Base-by-base conservation (phyloP, 2,329 filamentous ascomycete genomes). In the Sordariomycetes sp. region DNA sequence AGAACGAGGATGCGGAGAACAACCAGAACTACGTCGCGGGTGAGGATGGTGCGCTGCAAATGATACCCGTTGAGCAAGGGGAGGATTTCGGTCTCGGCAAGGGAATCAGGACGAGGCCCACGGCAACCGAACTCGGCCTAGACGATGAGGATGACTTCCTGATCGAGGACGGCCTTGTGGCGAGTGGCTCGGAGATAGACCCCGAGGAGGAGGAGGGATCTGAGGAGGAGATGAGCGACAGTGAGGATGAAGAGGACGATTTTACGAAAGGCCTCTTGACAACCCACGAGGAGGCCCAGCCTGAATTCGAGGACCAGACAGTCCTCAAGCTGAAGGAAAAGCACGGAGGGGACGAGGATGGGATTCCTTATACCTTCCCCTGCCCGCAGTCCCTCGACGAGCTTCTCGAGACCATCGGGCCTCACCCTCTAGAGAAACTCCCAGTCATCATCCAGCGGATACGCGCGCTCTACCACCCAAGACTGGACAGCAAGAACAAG, bases 131-230 rank as follows among this genome's bases (percentile, higher is more conserved):
- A 59, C 70, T 91, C 20, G 89, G 85, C 6, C 86, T 96, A 37
- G 91, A 96, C 63, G 93, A 97, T 64, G 93, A 97, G 68, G 93
- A 97, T 65, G 90, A 97, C 65, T 97, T 97, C 65, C 69, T 93
- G 28, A 85, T 97, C 61, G 93, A 97, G 60, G 89, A 94, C 61
- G 88, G 96, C 66, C 79, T 97, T 18, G 81, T 97, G 37, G 91
- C 91, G 14, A 92, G 86, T 64, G 89, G 85, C 43, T 93, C 89
- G 6, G 85, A 87, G 46, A 66, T 85, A n/a, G 82, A 87, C 32
- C 74, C 77, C 4, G 72, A 81, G 48, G 77, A 79, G 25, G 79
- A 50, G 77, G 79, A 50, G 18, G 32, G 18, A 12, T 56, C 40
- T 4, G 76, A 75, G 22, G 75, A 76, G 24, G 74, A 74, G 3